These are phyloP conservation scores for Nectriaceae sp. DNA, from an alignment of 2,329 filamentous ascomycete species.

Conservation along the genomic window DNA sequence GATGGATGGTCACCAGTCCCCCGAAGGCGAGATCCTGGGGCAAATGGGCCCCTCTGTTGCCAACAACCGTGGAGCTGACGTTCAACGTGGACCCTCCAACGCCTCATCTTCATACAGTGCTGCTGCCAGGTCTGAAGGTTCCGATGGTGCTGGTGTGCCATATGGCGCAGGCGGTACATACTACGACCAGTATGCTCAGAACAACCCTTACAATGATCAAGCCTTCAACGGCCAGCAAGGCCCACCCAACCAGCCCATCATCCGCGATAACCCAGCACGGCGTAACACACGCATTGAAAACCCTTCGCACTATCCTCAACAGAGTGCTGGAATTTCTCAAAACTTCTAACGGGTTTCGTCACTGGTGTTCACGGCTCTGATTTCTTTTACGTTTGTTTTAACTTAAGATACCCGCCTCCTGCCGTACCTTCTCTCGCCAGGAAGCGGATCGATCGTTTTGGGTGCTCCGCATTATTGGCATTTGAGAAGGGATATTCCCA, in stretches of 20 bases:
- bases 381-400: constrained; percentile 19
- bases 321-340: constrained; percentile 93
- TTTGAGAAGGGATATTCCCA: constrained; percentile 8
- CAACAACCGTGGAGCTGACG: constrained; percentile 66
- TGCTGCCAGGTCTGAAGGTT: constrained; percentile 72
- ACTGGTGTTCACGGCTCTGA: not conserved
- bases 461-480: constrained; percentile 15
- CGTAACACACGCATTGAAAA: constrained; percentile 95
- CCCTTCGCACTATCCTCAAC: constrained; percentile 83
- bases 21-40: constrained; percentile 81
- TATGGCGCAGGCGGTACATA: constrained; percentile 52
- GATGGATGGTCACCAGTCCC: constrained; percentile 52
- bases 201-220: constrained; percentile 57
- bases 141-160: constrained; percentile 52
- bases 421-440: constrained; percentile 26
- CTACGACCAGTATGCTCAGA: constrained; percentile 60
- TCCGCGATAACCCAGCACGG: constrained; percentile 88
- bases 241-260: constrained; percentile 69
- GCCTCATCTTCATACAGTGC: constrained; percentile 95
- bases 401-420: constrained; percentile 31
- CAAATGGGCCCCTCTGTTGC: constrained; percentile 74
- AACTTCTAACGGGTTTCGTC: constrained; percentile 70
- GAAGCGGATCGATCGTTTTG: constrained; percentile 26
- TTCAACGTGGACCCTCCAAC: constrained; percentile 89
- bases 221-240: constrained; percentile 41